These are phyloP conservation scores for Leucosporidium scottii DNA, from an alignment of 768 basidiomycete species.

Conservation along the genomic window DNA sequence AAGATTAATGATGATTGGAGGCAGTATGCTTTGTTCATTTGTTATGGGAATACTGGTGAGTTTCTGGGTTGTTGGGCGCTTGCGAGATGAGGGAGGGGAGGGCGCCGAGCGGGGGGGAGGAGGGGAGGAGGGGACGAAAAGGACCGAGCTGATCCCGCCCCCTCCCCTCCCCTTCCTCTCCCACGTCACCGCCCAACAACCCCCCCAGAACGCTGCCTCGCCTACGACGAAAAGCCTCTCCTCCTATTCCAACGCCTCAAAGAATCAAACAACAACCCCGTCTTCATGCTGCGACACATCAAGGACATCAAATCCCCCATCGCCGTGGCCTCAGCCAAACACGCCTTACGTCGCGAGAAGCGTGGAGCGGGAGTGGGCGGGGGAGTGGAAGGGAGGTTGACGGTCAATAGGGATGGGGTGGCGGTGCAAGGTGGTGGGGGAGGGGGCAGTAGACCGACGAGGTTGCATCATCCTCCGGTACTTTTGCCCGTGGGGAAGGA, in stretches of 20 bases:
- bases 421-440: conserved; percentile 10
- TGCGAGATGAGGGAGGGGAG: too few relatives aligned
- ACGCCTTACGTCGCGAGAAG: conserved; percentile 57
- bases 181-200: too few relatives aligned
- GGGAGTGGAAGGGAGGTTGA: conserved; percentile 23
- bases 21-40: conserved; percentile 99
- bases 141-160: neutral
- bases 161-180: neutral
- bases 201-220: conserved; percentile 90
- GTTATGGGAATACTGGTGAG: conserved; percentile 84
- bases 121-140: neutral
- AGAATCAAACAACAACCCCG: conserved; percentile 93
- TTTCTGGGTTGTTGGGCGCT: neutral
- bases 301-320: conserved; percentile 96
- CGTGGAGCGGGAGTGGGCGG: conserved; percentile 25
- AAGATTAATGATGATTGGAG: conserved; percentile 99
- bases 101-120: neutral
- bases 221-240: conserved; percentile 95
- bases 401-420: conserved; percentile 22
- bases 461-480: conserved; percentile 42
- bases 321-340: conserved; percentile 92
- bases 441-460: conserved; percentile 34
- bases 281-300: conserved; percentile 97
- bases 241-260: conserved; percentile 95
- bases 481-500: conserved; percentile 39